These are phyloP conservation scores for Breynia disticha DNA, from an alignment of 441 rosid genomes.

Conservation along the genomic window DNA sequence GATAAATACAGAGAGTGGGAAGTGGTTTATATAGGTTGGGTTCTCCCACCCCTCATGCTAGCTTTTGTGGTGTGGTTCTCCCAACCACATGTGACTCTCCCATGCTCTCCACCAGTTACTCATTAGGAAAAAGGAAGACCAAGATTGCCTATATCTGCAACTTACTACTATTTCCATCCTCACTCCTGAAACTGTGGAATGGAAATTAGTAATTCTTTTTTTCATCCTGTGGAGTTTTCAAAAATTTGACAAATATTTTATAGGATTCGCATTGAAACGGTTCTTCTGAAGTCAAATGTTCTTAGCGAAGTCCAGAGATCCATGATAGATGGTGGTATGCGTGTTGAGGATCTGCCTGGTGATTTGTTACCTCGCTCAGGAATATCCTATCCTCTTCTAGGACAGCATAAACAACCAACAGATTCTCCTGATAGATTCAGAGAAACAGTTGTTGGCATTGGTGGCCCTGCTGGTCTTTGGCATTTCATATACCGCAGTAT, in stretches of 20 bases:
- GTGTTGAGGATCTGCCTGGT: constrained; percentile 72
- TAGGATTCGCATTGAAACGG: constrained; percentile 70
- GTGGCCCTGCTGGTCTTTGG: constrained; percentile 95
- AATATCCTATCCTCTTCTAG: constrained; percentile 32
- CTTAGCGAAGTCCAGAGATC: constrained; percentile 86
- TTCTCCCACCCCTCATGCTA: no score
- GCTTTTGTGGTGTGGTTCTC: no score
- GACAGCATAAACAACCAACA: constrained; percentile 35
- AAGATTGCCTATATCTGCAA: no score
- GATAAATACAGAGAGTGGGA: no score
- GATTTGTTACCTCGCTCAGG: constrained; percentile 46
- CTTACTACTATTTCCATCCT: no score
- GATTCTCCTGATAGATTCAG: constrained; percentile 40
- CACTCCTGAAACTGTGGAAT: background rate
- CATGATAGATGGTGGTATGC: constrained; percentile 84
- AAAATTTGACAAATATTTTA: constrained; percentile 15
- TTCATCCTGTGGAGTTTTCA: constrained; percentile 5
- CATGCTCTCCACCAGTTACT: no score
- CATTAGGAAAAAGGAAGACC: no score
- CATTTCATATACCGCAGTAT: constrained; percentile 95
- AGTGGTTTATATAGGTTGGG: no score
- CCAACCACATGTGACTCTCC: no score
- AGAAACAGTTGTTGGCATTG: constrained; percentile 54
- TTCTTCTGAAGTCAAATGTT: constrained; percentile 77
- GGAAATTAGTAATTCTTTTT: constrained; percentile 1